Base-by-base conservation (phyloP, 129 eudicot species). In the Lonicera japonica region DNA sequence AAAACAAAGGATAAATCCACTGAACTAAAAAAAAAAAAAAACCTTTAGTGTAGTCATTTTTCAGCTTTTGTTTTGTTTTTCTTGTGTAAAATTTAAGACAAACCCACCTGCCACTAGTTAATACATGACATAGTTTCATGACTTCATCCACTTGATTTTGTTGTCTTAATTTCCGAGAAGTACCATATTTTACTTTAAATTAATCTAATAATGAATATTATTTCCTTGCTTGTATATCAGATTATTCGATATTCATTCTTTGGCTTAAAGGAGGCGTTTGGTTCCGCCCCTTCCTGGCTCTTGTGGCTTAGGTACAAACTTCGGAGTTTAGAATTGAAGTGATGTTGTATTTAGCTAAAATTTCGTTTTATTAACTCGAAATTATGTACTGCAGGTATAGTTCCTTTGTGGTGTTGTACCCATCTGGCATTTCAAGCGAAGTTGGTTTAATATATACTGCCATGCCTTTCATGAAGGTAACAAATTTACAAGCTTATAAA, bases 181-280 rank as follows among this genome's bases (percentile, higher is more conserved):
- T 19, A 48, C 47, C 25, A 18, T 19, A 24, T 54, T 2, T 6
- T 54, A 54, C 58, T 10, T 8, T 7, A 13, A 21, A 7, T 2
- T 6, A 24, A 38, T 11, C 4, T 38, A 24, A 47, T 47, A 14
- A 47, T 59, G 15, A n/a, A 17, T 25, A 58, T 15, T 60, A 52
- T 21, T 14, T 62, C 59, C 18, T 12, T 65, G 65, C 61, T 56
- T 21, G 43, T 41, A 41, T 54, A 55, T 63, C 71, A 87, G 84
- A 83, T 92, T 53, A 74, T 92, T 61, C 77, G 99, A 17, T 92
- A 92, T 79, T 82, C 96, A 66, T 92, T 88, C 79, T 92, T 92
- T 77, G 99, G 99, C 10, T 60, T 77, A 41, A 92, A 92, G 78
- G 99, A 92, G 77, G 84, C 81, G 16, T 67, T 92, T 43, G 99